Base-by-base conservation (phyloP, 345 rosid species). In the Moringa oleifera region DNA sequence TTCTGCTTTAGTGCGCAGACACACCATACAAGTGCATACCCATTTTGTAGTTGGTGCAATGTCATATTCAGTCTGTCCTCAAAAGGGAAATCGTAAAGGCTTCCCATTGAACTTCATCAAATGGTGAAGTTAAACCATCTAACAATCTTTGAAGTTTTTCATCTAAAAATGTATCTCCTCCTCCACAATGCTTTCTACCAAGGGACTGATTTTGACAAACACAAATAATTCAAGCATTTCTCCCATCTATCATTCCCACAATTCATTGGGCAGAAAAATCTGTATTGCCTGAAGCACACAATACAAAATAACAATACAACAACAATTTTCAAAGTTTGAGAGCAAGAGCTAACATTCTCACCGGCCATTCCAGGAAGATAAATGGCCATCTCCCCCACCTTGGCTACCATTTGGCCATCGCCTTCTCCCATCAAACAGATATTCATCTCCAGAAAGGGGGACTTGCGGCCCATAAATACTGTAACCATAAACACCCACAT, bases 301-400 rank as follows among this genome's bases (percentile, higher is more conserved):
- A n/a, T n/a, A n/a, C n/a, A n/a, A 15, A 41, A 15, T 15, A 41
- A 41, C 47, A 41, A 11, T 16, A 41, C 47, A 41, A 41, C 17
- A 9, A 41, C 47, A 41, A 41, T 4, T 1, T 28, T 28, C 33
- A 28, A 8, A 28, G 5, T 28, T 2, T 28, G 8, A 28, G 33
- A n/a, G n/a, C 47, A 7, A 41, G 47, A 41, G 47, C n/a, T n/a
- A n/a, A n/a, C n/a, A 11, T 5, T 11, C 28, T 57, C 47, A 65
- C 68, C 68, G 47, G 16, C 56, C 55, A 49, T 55, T 64, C 61
- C 61, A 23, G 18, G 37, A 28, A 31, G 62, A 50, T 25, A 62
- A 57, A 31, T 20, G 50, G 57, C 11, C 19, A 24, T 64, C 22
- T 54, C 20, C 47, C 54, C 22, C 17, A 28, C 19, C 50, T 2